A percentile compares a stretch with the other conserved stretches of the same genome.
Conservation (phyloP, 805 yeast species). For the Pichia membranifaciens region DNA sequence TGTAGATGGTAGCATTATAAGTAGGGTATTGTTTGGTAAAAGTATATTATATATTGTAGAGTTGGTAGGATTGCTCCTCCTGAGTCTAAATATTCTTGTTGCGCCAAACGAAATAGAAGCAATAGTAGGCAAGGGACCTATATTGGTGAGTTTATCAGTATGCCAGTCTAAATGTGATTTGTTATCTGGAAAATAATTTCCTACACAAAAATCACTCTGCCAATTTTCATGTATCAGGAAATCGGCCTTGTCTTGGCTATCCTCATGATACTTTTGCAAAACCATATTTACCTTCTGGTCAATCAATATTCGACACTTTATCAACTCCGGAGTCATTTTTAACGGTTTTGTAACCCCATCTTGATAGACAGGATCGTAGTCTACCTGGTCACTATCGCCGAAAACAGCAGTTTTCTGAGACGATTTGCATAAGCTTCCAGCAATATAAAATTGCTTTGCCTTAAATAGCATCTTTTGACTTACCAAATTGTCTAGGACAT, state of each 20-base stretch:
- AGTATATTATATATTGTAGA: constrained; percentile 42
- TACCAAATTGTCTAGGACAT: constrained; percentile 37
- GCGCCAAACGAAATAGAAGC: constrained; percentile 68
- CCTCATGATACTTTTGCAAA: constrained; percentile 14
- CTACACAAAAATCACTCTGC: constrained; percentile 49
- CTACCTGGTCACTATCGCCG: constrained; percentile 11
- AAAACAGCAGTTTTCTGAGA: constrained; percentile 43
- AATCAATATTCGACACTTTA: constrained; percentile 13
- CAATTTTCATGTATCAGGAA: constrained; percentile 40
- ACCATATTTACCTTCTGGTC: constrained; percentile 19
- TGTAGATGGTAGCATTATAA: constrained; percentile 73
- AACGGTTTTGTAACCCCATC: neutral
- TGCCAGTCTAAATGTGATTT: constrained; percentile 63
- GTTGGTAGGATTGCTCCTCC: constrained; percentile 32
- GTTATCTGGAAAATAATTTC: constrained; percentile 48
- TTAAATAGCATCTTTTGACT: constrained; percentile 36
- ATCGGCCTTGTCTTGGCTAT: constrained; percentile 22
- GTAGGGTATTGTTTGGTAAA: constrained; percentile 63
- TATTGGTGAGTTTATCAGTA: constrained; percentile 63
- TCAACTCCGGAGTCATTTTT: constrained; percentile 13
- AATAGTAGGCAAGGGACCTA: constrained; percentile 67
- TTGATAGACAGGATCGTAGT: constrained; percentile 6
- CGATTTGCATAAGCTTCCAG: constrained; percentile 56
- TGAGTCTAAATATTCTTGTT: constrained; percentile 58
- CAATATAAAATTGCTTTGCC: constrained; percentile 48